A percentile compares a stretch with the other conserved stretches of the same genome.
These are phyloP conservation scores for Cryphonectria parasitica DNA, from an alignment of 2,329 filamentous ascomycete species.

Conservation along the genomic window DNA sequence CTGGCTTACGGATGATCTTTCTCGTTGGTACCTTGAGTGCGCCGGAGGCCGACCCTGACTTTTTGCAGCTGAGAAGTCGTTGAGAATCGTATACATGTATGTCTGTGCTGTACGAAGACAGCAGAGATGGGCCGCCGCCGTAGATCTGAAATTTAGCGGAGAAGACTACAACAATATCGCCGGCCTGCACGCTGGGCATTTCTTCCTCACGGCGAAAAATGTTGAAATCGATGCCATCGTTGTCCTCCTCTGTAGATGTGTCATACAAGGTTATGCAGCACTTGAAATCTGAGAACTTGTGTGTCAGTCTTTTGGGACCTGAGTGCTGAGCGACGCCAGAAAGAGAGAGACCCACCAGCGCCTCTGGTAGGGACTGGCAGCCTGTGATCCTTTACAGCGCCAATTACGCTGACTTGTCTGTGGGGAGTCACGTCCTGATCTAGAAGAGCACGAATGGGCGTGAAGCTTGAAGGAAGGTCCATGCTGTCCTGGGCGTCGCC, in stretches of 20 bases:
- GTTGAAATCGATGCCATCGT: conserved; percentile 51
- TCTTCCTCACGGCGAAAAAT: conserved; percentile 61
- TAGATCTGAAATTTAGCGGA: conserved; percentile 55
- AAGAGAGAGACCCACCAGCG: conserved; percentile 46
- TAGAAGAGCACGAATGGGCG: conserved; percentile 47
- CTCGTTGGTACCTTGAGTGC: conserved; percentile 36
- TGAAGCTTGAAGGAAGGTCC: conserved; percentile 46
- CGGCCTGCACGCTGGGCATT: conserved; percentile 53
- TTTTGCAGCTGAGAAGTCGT: neutral
- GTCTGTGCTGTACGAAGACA: conserved; percentile 47
- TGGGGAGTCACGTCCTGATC: conserved; percentile 40
- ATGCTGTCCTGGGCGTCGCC: conserved; percentile 11
- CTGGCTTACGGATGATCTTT: conserved; percentile 29
- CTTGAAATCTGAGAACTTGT: conserved; percentile 56
- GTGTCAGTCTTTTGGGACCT: neutral
- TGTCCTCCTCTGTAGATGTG: conserved; percentile 51
- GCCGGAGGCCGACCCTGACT: conserved; percentile 12
- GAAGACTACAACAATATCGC: conserved; percentile 69
- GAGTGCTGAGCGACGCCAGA: neutral
- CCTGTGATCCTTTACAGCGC: conserved; percentile 69
- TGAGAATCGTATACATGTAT: conserved; percentile 48
- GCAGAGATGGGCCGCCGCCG: conserved; percentile 43
- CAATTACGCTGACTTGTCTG: conserved; percentile 63
- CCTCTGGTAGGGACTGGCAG: conserved; percentile 55
- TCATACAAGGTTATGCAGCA: conserved; percentile 66